These are phyloP conservation scores for Durotheca rogersii DNA, from an alignment of 495 filamentous ascomycete genomes.

Conservation along the genomic window DNA sequence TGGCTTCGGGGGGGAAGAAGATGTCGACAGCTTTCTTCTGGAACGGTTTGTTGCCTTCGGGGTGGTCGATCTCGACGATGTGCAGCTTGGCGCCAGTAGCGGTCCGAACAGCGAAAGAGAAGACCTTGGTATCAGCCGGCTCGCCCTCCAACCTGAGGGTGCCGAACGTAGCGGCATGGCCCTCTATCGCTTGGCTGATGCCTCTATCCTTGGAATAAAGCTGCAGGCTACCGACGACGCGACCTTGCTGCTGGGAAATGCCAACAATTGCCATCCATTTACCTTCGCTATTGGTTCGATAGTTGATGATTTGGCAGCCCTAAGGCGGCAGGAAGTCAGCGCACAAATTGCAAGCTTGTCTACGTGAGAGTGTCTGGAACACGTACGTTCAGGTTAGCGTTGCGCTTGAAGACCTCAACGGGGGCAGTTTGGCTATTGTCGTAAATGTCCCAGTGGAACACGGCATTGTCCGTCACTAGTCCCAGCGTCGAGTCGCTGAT, in stretches of 20 bases:
- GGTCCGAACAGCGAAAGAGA: constrained; percentile 92
- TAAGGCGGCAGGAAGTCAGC: constrained; percentile 40
- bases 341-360: background rate
- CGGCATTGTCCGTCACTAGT: constrained; percentile 81
- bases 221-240: constrained; percentile 94
- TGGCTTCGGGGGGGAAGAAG: constrained; percentile 93
- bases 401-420: constrained; percentile 88
- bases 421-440: constrained; percentile 74
- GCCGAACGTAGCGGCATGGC: constrained; percentile 94
- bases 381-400: constrained; percentile 81
- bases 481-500: constrained; percentile 84
- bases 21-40: constrained; percentile 95
- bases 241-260: constrained; percentile 88
- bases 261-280: constrained; percentile 99
- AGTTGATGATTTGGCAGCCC: constrained; percentile 99
- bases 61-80: constrained; percentile 96
- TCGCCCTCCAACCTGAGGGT: constrained; percentile 85
- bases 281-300: constrained; percentile 90
- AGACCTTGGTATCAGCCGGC: constrained; percentile 86
- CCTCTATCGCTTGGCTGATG: constrained; percentile 97
- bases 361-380: background rate
- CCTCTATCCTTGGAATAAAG: constrained; percentile 93
- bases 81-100: constrained; percentile 91
- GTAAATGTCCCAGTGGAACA: constrained; percentile 98
- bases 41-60: constrained; percentile 81